phyloP scores from a whole-genome alignment of 208 protist genomes.

The Vickermania spadyakhi region DNA sequence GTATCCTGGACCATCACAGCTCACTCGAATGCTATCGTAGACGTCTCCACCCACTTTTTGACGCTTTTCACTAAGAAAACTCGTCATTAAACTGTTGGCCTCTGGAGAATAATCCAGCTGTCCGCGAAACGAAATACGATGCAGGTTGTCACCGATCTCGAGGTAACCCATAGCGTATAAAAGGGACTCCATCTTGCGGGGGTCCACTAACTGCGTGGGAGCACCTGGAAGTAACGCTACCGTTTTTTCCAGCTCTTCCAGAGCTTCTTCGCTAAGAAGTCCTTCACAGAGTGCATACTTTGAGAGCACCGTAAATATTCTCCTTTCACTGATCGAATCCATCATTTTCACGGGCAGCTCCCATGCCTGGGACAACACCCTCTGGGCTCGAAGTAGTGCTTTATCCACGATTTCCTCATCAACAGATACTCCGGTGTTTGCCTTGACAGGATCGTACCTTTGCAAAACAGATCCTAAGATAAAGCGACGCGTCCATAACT shows the following conservation, averaged over 20 bases:
- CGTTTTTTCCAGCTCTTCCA: conserved; percentile 39
- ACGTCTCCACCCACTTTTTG: conserved; percentile 52
- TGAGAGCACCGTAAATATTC: conserved; percentile 69
- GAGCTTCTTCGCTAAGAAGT: conserved; percentile 38
- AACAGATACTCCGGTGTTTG: background rate
- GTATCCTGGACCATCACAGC: conserved; percentile 40
- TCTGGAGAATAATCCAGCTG: conserved; percentile 57
- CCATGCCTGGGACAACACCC: conserved; percentile 46
- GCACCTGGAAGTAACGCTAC: conserved; percentile 37
- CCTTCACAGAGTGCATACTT: conserved; percentile 65
- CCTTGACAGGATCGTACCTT: conserved; percentile 31
- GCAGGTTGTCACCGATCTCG: conserved; percentile 57
- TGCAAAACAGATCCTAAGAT: conserved; percentile 72
- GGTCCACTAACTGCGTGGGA: conserved; percentile 24
- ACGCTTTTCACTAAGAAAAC: conserved; percentile 24
- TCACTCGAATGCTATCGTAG: conserved; percentile 52
- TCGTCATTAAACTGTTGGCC: conserved; percentile 41
- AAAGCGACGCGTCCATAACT: conserved; percentile 61
- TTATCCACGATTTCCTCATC: conserved; percentile 13
- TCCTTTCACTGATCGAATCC: conserved; percentile 47
- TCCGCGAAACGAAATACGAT: conserved; percentile 50
- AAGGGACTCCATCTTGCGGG: conserved; percentile 44
- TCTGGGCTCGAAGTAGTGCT: conserved; percentile 49
- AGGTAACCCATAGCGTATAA: conserved; percentile 54
- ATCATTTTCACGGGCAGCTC: conserved; percentile 43